Conservation (phyloP, 2,329 filamentous ascomycete genomes). For the Stylonectria norvegica region DNA sequence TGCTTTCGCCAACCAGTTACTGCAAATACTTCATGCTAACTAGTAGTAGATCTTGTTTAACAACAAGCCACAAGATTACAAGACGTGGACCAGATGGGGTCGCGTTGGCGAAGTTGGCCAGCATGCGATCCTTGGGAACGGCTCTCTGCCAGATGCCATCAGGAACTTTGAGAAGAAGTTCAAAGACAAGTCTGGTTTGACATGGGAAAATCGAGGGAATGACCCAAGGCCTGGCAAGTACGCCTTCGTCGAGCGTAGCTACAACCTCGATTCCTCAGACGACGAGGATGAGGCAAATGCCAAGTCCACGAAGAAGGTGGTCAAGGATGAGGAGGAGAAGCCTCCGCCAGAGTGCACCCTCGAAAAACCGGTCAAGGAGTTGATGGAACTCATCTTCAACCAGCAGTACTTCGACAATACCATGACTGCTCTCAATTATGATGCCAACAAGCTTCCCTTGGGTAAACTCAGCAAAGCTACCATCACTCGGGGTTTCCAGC, state of each 20-base stretch:
- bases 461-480: conserved; percentile 81
- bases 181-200: conserved; percentile 56
- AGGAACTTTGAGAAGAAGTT: conserved; percentile 59
- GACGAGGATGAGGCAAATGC: conserved; percentile 42
- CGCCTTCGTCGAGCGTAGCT: conserved; percentile 75
- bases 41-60: conserved; percentile 41
- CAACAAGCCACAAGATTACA: conserved; percentile 38
- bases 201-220: conserved; percentile 51
- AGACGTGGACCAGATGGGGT: conserved; percentile 77
- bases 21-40: conserved; percentile 10
- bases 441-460: conserved; percentile 72
- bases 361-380: conserved; percentile 55
- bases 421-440: conserved; percentile 67
- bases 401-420: conserved; percentile 64
- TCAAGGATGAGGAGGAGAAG: conserved; percentile 32
- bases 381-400: conserved; percentile 85
- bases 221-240: conserved; percentile 67
- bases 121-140: conserved; percentile 41
- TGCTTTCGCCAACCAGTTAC: too few relatives aligned
- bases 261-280: conserved; percentile 65
- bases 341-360: conserved; percentile 54
- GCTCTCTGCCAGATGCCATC: conserved; percentile 42
- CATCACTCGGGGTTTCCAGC: conserved; percentile 70
- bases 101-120: conserved; percentile 64
- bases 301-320: conserved; percentile 33